Evolutionary conservation across 371 early-diverging fungal genomes (phyloP), one percentile per base, ranked within the genome.

Genomic region (Phascolomyces articulosus): DNA sequence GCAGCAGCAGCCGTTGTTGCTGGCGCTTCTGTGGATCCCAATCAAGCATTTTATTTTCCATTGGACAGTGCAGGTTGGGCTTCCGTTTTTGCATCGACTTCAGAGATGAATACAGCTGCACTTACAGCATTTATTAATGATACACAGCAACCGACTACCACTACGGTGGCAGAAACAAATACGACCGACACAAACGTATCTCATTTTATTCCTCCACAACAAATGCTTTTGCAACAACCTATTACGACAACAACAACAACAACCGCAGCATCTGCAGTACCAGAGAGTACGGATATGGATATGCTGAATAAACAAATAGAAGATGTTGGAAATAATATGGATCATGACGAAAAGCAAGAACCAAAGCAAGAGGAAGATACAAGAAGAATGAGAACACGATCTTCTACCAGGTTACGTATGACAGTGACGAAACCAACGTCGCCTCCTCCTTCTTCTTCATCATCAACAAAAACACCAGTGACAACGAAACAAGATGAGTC

Each of bases 41-140:
- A 54, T 26, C 58, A 62, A 28, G 53, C 62, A 21, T 63, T 62
- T 54, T 58, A 62, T 58, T 67, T 67, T 53, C 67, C 67, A 23
- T 44, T 66, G 23, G 57, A 56, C 31, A 53, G 57, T 23, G 40
- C 62, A 20, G 55, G 63, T 59, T 68, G 68, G 68, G 56, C 51
- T 9, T 23, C 55, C 40, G 55, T 66, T 40, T 49, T 62, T 24
- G 27, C 26, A 38, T n/a, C n/a, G n/a, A 40, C 67, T 16, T 29
- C 62, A 28, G 55, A 40, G 10, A 66, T 59, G 40, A 61, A 34
- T 23, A 62, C 49, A 4, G 55, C 54, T 3, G 48, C 68, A 1
- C 21, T 59, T 16, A 44, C 65, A 2, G 51, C 31, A 13, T 38
- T 60, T 24, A 21, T 59, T 9, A 40, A 58, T 55, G 41, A 53